Conservation (phyloP, 164 flowering plant species). For the Malania oleifera region DNA sequence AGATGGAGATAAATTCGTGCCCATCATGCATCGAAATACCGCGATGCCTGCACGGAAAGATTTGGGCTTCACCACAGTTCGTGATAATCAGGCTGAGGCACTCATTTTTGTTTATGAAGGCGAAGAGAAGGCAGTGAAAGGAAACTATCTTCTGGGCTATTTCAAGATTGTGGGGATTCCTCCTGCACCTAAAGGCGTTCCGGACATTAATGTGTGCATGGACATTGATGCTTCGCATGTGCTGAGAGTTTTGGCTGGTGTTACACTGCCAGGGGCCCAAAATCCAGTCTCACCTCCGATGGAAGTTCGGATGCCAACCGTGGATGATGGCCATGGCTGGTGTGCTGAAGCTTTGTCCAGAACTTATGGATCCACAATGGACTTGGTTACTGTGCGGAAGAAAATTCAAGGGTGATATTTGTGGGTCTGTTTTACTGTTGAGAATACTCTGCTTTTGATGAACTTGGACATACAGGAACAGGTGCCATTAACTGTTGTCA, state of each 20-base stretch:
- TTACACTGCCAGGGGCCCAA: conserved; percentile 38
- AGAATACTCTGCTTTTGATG: too few relatives aligned
- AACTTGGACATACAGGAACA: too few relatives aligned
- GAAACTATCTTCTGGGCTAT: conserved; percentile 74
- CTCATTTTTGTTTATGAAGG: conserved; percentile 80
- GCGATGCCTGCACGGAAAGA: conserved; percentile 74
- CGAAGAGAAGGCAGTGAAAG: conserved; percentile 45
- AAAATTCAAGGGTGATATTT: conserved; percentile 25
- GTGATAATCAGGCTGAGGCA: conserved; percentile 72
- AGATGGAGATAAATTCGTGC: conserved; percentile 52
- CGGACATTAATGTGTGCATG: conserved; percentile 79
- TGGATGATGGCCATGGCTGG: conserved; percentile 98
- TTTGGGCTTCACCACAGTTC: conserved; percentile 63
- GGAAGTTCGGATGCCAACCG: conserved; percentile 87
- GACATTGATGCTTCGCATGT: conserved; percentile 81
- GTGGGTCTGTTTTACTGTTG: too few relatives aligned
- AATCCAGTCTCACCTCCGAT: conserved; percentile 44
- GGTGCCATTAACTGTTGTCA: too few relatives aligned
- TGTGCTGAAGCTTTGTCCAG: conserved; percentile 64
- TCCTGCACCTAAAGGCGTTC: conserved; percentile 63
- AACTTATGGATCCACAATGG: conserved; percentile 53
- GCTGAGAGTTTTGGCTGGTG: conserved; percentile 72
- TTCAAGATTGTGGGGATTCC: conserved; percentile 81
- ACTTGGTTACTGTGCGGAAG: conserved; percentile 45
- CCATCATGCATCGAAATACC: conserved; percentile 61